Percentiles rank a stretch among this genome's conserved stretches.
These are phyloP conservation scores for Calocybe cyanea DNA, from an alignment of 768 basidiomycete genomes.

Conservation along the genomic window DNA sequence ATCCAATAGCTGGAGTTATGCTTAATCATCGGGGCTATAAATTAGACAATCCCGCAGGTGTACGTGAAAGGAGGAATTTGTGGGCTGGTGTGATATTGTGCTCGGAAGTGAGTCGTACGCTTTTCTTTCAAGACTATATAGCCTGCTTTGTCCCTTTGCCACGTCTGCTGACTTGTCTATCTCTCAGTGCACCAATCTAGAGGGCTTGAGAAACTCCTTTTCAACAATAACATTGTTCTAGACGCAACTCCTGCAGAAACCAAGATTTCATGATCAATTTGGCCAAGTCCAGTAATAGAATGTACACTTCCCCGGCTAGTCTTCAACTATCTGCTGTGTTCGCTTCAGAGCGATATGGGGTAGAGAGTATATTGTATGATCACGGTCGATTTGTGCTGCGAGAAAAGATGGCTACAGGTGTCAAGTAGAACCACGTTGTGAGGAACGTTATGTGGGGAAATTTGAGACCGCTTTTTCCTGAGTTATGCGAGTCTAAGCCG, in stretches of 20 bases:
- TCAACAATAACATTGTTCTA: conserved; percentile 66
- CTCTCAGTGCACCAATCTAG: conserved; percentile 91
- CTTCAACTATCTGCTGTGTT: too few relatives aligned
- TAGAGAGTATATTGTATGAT: too few relatives aligned
- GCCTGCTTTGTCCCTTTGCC: background rate
- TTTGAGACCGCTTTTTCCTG: too few relatives aligned
- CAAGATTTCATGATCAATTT: background rate
- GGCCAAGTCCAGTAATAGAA: too few relatives aligned
- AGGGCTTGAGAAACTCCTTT: conserved; percentile 80
- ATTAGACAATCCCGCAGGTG: conserved; percentile 91
- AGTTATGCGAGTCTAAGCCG: too few relatives aligned
- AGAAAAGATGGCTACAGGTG: too few relatives aligned
- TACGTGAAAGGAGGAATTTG: conserved; percentile 94
- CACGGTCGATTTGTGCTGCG: too few relatives aligned
- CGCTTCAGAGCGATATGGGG: background rate
- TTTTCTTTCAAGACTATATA: conserved; percentile 5
- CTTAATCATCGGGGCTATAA: background rate
- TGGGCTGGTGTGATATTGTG: conserved; percentile 96
- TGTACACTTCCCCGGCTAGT: too few relatives aligned
- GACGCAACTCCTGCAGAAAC: conserved; percentile 27
- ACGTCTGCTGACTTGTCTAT: background rate
- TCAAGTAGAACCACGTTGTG: too few relatives aligned
- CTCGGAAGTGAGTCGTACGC: conserved; percentile 73
- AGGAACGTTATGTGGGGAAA: too few relatives aligned
- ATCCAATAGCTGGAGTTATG: background rate